These are phyloP conservation scores for Ambrosiella cleistominuta DNA, from an alignment of 2,329 filamentous ascomycete species.

Conservation along the genomic window DNA sequence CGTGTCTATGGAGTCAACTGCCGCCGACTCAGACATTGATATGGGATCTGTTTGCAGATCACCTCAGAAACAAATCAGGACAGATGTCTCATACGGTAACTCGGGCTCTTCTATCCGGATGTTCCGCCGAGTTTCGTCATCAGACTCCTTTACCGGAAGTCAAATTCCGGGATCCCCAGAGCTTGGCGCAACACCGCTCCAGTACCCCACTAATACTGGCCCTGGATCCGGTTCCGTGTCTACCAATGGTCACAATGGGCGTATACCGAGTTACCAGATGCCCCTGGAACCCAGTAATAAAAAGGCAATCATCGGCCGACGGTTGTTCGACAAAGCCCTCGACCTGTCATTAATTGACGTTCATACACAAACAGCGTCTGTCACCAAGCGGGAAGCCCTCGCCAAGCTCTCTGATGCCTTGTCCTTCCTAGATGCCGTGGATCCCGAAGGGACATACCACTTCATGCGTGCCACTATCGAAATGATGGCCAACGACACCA, in stretches of 20 bases:
- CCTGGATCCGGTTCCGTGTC: slow-evolving; percentile 6
- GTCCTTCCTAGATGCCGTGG: slow-evolving; percentile 63
- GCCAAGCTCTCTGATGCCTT: slow-evolving; percentile 74
- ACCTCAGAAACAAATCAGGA: slow-evolving; percentile 43
- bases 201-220: slow-evolving; percentile 17
- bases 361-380: slow-evolving; percentile 55
- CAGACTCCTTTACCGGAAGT: slow-evolving; percentile 29
- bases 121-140: slow-evolving; percentile 71
- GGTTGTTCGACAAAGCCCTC: slow-evolving; percentile 63
- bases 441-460: slow-evolving; percentile 80
- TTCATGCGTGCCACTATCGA: slow-evolving; percentile 62
- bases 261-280: slow-evolving; percentile 28
- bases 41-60: slow-evolving; percentile 10
- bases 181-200: not conserved
- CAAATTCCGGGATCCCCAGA: slow-evolving; percentile 20
- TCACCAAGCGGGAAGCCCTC: slow-evolving; percentile 63
- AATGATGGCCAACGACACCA: slow-evolving; percentile 52
- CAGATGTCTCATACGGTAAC: slow-evolving; percentile 89
- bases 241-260: slow-evolving; percentile 40
- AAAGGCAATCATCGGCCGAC: slow-evolving; percentile 65
- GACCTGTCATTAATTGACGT: slow-evolving; percentile 73
- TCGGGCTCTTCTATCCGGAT: slow-evolving; percentile 79
- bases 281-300: slow-evolving; percentile 48
- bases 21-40: not conserved
- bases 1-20: not conserved